Evolutionary conservation across 129 eudicot species (phyloP), one percentile per base, ranked within the genome.

Genomic region (Chrysanthemum seticuspe): DNA sequence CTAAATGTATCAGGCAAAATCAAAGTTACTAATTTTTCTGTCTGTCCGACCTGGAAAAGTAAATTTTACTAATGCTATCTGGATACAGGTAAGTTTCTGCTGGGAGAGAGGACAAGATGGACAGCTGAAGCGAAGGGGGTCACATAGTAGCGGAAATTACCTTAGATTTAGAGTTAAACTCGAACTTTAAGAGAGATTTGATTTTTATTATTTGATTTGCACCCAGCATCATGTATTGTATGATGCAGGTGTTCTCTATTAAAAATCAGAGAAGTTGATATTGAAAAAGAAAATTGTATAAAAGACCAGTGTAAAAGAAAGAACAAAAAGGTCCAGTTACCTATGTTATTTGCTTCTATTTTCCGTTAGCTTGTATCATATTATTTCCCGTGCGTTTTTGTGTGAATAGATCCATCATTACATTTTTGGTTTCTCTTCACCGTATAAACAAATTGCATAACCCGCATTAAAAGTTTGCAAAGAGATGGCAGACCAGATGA

Each of bases 71-170:
- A 70, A n/a, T 71, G 31, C 57, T 40, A 47, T 48, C 61, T 73
- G 62, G 65, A 34, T 63, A 2, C 78, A 74, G 59, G 68, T 18
- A 40, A 72, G 67, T 45, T 45, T 23, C 58, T 19, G n/a, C 11
- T 21, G 49, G 57, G 62, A 45, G 47, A 44, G 54, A 36, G 40
- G 49, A 52, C 10, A 13, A 68, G 31, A 25, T 6, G 31, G 65
- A 70, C 51, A 34, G 34, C 62, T 34, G 54, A 70, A 1, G 53
- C 55, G 2, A 19, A 10, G 10, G 31, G 3, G 27, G 47, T 40
- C 10, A 40, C 48, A 4, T 11, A 0, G 36, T 19, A 16, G 5
- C 34, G 19, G 54, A 45, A 58, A 60, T 60, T 60, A 19, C 36
- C 27, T 27, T 13, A 4, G 11, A 62, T 25, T 25, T 29, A 12